phyloP scores from a whole-genome alignment of 768 basidiomycete genomes.

The Hygrophoropsis aurantiaca region DNA sequence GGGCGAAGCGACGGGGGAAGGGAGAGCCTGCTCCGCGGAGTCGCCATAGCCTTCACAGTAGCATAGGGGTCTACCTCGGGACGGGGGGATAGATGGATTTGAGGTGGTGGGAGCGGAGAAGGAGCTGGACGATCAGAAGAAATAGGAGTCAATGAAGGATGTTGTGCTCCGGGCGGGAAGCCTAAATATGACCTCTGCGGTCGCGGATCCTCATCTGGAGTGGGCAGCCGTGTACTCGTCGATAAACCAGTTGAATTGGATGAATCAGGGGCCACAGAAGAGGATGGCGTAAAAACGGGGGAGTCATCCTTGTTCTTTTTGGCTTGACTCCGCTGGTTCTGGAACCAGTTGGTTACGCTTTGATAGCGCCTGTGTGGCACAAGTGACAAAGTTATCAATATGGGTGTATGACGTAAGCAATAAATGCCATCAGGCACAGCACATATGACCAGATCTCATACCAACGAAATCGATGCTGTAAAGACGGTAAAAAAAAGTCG shows the following conservation, averaged over 20 bases:
- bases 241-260: conserved; percentile 10
- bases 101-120: conserved; percentile 3
- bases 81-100: conserved; percentile 10
- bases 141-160: conserved; percentile 25
- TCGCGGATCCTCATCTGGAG: conserved; percentile 2
- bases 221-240: not conserved
- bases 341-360: conserved; percentile 85
- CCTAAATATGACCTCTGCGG: conserved; percentile 13
- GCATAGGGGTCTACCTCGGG: conserved; percentile 7
- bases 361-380: conserved; percentile 71
- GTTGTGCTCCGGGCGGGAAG: conserved; percentile 28
- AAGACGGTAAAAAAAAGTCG: conserved; percentile 10
- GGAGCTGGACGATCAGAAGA: conserved; percentile 15
- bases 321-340: conserved; percentile 78
- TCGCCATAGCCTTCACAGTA: conserved; percentile 8
- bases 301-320: conserved; percentile 67
- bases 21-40: conserved; percentile 29
- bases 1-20: conserved; percentile 27
- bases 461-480: not conserved
- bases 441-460: not conserved
- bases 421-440: not conserved
- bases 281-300: conserved; percentile 22
- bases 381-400: conserved; percentile 19
- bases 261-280: conserved; percentile 9
- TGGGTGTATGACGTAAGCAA: conserved; percentile 8